phyloP scores from a whole-genome alignment of 164 flowering plant species.

The Chimonanthus praecox region DNA sequence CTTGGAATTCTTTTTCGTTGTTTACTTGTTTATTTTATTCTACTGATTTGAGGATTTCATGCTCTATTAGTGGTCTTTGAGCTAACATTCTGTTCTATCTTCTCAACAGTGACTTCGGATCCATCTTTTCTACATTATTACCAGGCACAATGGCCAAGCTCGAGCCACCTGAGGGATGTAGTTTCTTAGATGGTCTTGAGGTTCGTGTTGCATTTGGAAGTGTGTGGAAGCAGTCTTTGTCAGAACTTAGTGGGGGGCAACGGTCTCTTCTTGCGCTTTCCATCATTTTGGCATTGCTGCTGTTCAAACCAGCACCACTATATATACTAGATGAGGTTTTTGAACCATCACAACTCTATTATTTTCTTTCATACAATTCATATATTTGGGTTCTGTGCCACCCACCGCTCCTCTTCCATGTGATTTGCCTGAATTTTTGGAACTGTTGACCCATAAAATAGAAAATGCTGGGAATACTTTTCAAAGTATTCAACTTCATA shows the following conservation, averaged over 20 bases:
- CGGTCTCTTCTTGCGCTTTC: slow-evolving; percentile 93
- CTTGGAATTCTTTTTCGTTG: neutral
- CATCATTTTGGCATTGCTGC: slow-evolving; percentile 88
- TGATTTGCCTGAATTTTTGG: neutral
- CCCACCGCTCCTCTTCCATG: neutral
- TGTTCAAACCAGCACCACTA: slow-evolving; percentile 97
- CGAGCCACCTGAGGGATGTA: slow-evolving; percentile 95
- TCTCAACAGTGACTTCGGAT: slow-evolving; percentile 82
- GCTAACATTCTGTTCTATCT: neutral
- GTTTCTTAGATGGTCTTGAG: slow-evolving; percentile 95
- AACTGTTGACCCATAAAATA: neutral
- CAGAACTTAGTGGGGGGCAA: slow-evolving; percentile 98
- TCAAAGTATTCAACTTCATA: no score
- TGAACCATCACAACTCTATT: neutral
- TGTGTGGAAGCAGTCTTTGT: slow-evolving; percentile 97
- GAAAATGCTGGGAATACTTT: no score
- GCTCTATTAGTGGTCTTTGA: neutral
- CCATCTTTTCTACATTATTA: slow-evolving; percentile 89
- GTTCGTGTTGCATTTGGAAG: slow-evolving; percentile 97
- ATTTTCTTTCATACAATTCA: neutral
- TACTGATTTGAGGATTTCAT: neutral
- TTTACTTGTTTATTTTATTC: neutral
- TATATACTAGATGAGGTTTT: slow-evolving; percentile 95
- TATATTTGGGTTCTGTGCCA: neutral
- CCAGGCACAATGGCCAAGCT: slow-evolving; percentile 96